phyloP scores from a whole-genome alignment of 2,329 filamentous ascomycete species.

The Knufia fluminis region DNA sequence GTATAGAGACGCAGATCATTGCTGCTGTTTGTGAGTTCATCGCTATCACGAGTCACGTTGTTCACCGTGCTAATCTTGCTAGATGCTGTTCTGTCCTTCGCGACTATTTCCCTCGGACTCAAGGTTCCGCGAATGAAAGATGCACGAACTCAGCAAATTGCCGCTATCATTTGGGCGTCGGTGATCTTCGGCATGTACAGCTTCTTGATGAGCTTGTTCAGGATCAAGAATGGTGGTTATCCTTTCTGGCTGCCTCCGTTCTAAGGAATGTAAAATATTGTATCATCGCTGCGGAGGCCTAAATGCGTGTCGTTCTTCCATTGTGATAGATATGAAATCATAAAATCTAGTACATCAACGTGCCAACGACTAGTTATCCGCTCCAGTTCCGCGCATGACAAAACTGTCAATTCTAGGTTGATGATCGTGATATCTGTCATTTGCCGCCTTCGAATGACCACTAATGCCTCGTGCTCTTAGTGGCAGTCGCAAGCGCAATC shows the following conservation, averaged over 20 bases:
- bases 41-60: conserved; percentile 8
- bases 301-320: too few species aligned
- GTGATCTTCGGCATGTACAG: conserved; percentile 80
- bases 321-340: too few species aligned
- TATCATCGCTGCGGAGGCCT: too few species aligned
- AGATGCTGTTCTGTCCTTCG: conserved; percentile 78
- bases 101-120: conserved; percentile 78
- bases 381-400: too few species aligned
- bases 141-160: conserved; percentile 65
- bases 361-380: too few species aligned
- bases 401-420: too few species aligned
- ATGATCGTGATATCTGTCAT: background rate
- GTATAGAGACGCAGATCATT: conserved; percentile 89
- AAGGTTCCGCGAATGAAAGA: conserved; percentile 87
- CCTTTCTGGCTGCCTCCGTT: conserved; percentile 93
- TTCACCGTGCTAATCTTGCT: conserved; percentile 11
- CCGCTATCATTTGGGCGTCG: conserved; percentile 68
- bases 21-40: conserved; percentile 75
- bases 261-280: conserved; percentile 28
- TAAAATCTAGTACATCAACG: too few species aligned
- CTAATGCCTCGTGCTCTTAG: background rate
- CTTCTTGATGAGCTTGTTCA: conserved; percentile 87
- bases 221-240: conserved; percentile 89
- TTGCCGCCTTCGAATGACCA: background rate
- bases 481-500: background rate